These are phyloP conservation scores for Ascobolus immersus DNA, from an alignment of 495 filamentous ascomycete genomes.

Conservation along the genomic window DNA sequence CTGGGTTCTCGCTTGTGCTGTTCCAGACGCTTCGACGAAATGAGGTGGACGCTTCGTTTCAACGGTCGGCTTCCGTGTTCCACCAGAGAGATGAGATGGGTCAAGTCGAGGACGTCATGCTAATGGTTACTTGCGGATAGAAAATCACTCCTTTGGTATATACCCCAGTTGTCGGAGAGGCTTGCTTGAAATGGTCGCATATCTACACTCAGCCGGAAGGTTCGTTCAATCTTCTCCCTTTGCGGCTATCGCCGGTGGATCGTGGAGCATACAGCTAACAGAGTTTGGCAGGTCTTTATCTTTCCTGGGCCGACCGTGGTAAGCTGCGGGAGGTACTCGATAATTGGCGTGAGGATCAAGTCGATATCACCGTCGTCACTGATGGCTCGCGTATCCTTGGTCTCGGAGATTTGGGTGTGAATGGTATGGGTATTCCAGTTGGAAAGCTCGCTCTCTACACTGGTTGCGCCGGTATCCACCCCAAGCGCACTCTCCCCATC, in stretches of 20 bases:
- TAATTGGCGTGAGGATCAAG: constrained; percentile 49
- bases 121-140: constrained; percentile 17
- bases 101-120: too few relatives aligned
- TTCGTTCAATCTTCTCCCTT: constrained; percentile 15
- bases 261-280: too few relatives aligned
- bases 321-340: constrained; percentile 42
- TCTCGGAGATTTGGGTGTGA: constrained; percentile 83
- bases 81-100: too few relatives aligned
- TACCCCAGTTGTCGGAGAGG: constrained; percentile 90
- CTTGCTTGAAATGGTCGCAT: constrained; percentile 83
- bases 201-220: constrained; percentile 89
- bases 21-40: too few relatives aligned
- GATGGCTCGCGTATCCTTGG: constrained; percentile 93
- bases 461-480: constrained; percentile 87
- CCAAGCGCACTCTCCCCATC: constrained; percentile 71
- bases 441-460: constrained; percentile 86
- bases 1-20: background rate
- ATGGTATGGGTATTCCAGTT: constrained; percentile 95
- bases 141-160: constrained; percentile 86
- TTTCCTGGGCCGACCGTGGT: constrained; percentile 51
- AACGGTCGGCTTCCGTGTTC: too few relatives aligned
- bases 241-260: background rate
- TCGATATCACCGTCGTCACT: constrained; percentile 89
- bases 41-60: too few relatives aligned
- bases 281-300: constrained; percentile 33